phyloP scores from a whole-genome alignment of 2,329 filamentous ascomycete genomes.

The Penicillium sp. region DNA sequence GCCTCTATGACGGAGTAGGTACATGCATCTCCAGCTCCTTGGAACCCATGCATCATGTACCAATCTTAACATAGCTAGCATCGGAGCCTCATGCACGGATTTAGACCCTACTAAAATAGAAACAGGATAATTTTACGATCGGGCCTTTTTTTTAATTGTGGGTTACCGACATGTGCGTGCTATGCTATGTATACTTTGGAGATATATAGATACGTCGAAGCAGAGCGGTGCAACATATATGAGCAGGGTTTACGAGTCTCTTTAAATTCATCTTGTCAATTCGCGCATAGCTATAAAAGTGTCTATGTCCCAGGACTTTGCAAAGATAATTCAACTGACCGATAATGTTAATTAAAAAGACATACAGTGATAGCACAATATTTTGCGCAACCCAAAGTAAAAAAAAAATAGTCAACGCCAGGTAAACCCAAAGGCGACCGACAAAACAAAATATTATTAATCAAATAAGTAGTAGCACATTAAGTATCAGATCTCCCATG shows the following conservation, averaged over 20 bases:
- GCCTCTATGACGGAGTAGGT: not conserved
- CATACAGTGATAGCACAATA: too few species aligned
- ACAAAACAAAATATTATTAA: slow-evolving; percentile 6
- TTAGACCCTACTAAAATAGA: not conserved
- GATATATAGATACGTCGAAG: too few species aligned
- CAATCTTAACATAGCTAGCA: not conserved
- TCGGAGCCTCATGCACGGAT: not conserved
- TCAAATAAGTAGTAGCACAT: slow-evolving; percentile 6
- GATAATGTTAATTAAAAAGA: too few species aligned
- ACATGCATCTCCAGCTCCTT: not conserved
- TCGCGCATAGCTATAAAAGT: too few species aligned
- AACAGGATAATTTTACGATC: not conserved
- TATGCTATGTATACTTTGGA: too few species aligned
- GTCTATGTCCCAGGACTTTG: too few species aligned
- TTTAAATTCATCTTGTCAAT: too few species aligned
- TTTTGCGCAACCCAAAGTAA: not conserved
- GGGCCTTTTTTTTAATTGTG: not conserved
- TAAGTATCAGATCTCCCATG: slow-evolving; percentile 1
- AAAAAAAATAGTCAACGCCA: not conserved
- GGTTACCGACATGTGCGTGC: too few species aligned
- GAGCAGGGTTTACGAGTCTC: too few species aligned
- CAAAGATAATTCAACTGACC: too few species aligned
- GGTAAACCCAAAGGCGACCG: not conserved
- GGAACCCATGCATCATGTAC: not conserved
- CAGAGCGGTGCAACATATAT: too few species aligned